Percentiles rank a stretch among this genome's conserved stretches.
Conservation (phyloP, 768 basidiomycete genomes). For the Trametes gibbosa region DNA sequence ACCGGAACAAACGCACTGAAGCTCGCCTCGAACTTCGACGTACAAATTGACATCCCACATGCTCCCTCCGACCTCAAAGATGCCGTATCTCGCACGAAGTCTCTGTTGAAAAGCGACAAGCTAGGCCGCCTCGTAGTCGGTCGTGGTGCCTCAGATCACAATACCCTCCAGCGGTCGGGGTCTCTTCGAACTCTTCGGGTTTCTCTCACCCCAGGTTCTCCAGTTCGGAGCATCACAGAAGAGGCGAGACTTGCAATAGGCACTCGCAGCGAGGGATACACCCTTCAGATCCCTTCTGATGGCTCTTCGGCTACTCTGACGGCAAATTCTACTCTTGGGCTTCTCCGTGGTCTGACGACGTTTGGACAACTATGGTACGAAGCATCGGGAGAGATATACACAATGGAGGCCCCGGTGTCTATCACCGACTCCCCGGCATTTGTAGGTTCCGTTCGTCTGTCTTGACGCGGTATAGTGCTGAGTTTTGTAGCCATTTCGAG, state of each 20-base stretch:
- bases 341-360: slow-evolving; percentile 70
- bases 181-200: slow-evolving; percentile 42
- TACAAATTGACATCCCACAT: slow-evolving; percentile 39
- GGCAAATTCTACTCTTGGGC: slow-evolving; percentile 62
- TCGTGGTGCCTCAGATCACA: slow-evolving; percentile 48
- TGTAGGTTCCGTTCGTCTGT: slow-evolving; percentile 37
- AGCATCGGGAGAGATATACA: slow-evolving; percentile 40
- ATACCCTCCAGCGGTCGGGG: slow-evolving; percentile 37
- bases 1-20: slow-evolving; percentile 29
- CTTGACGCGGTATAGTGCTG: background rate
- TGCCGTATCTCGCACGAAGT: slow-evolving; percentile 50
- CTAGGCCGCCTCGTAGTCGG: slow-evolving; percentile 56
- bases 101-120: slow-evolving; percentile 47
- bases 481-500: slow-evolving; percentile 56
- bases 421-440: slow-evolving; percentile 65
- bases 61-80: slow-evolving; percentile 51
- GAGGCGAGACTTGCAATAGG: slow-evolving; percentile 49
- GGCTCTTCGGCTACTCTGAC: slow-evolving; percentile 49
- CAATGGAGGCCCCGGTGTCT: slow-evolving; percentile 50
- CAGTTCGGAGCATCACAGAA: slow-evolving; percentile 42
- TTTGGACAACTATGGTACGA: slow-evolving; percentile 66
- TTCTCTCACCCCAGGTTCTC: slow-evolving; percentile 30
- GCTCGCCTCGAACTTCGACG: slow-evolving; percentile 49
- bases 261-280: slow-evolving; percentile 56
- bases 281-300: slow-evolving; percentile 49